Base-by-base conservation (phyloP, 805 yeast genomes). In the Kuraishia piskuri region DNA sequence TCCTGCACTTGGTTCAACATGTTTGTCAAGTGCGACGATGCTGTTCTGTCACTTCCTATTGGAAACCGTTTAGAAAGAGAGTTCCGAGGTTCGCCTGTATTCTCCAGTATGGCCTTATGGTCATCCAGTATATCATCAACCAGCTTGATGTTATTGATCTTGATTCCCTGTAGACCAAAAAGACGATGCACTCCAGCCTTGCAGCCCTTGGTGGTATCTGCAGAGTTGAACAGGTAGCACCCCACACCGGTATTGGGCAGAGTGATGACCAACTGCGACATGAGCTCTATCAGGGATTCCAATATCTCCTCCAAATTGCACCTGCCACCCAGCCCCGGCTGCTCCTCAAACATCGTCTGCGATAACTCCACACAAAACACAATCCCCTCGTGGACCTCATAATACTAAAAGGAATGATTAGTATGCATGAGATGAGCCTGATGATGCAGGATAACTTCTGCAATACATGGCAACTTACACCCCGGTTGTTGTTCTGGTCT, bases 231-330 rank as follows among this genome's bases (percentile, higher is more conserved):
- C 17, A 86, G 63, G 60, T 83, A 79, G 49, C 90, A 78, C 0
- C 96, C 97, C 23, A 89, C 71, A 0, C 89, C 91, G 1, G 92
- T 85, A 48, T 74, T 72, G 1, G 90, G 88, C 44, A 80, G 67
- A 0, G 85, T 75, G 36, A 86, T 80, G 1, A 86, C 80, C 54
- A 88, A 70, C 50, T 82, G 84, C 2, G 84, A 73, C 68, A 90
- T 78, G 37, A 89, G 69, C n/a, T 79, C 82, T 52, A 76, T 71
- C 6, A 88, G 71, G 1, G 86, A 75, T 14, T 73, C 73, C 19
- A 91, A 61, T 9, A 86, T 80, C 56, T 76, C 80, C 31, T 69
- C 59, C 7, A 84, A 59, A 57, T 78, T 80, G n/a, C 73, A 61
- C 49, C 69, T 69, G 22, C 67, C 69, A 2, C 66, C 57, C 1